phyloP scores from a whole-genome alignment of 768 basidiomycete species.

The Boletus insuetus region DNA sequence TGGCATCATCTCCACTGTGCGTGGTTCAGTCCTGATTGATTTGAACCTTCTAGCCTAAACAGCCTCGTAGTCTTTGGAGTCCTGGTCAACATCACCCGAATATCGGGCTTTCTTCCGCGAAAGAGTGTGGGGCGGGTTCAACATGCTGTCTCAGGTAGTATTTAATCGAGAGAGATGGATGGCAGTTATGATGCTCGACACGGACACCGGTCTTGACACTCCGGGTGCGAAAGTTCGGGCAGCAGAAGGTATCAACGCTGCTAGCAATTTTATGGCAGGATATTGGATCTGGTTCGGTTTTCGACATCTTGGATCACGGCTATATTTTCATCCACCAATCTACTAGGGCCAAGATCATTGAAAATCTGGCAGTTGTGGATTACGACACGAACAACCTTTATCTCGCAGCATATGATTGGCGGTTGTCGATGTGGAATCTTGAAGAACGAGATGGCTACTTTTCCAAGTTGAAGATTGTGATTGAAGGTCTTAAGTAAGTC shows the following conservation, averaged over 20 bases:
- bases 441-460: slow-evolving; percentile 92
- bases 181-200: slow-evolving; percentile 85
- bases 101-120: slow-evolving; percentile 91
- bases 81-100: slow-evolving; percentile 87
- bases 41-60: neutral
- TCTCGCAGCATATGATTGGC: slow-evolving; percentile 90
- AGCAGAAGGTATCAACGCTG: slow-evolving; percentile 89
- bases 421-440: slow-evolving; percentile 82
- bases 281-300: slow-evolving; percentile 86
- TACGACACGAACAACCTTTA: slow-evolving; percentile 90
- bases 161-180: slow-evolving; percentile 92
- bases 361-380: slow-evolving; percentile 89
- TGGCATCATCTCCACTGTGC: slow-evolving; percentile 83
- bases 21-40: slow-evolving; percentile 18
- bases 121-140: slow-evolving; percentile 75
- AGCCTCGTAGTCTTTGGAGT: slow-evolving; percentile 69
- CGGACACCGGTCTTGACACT: slow-evolving; percentile 87
- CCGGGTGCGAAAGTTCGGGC: slow-evolving; percentile 83
- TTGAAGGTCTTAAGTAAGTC: slow-evolving; percentile 74
- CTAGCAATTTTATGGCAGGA: slow-evolving; percentile 80
- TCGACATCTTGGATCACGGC: neutral
- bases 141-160: slow-evolving; percentile 79
- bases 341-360: slow-evolving; percentile 82
- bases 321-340: neutral
- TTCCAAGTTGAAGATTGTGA: slow-evolving; percentile 73